Evolutionary conservation across 2,329 filamentous ascomycete genomes (phyloP), one percentile per base, ranked within the genome.

Genomic region (Colletotrichum gigasporum): DNA sequence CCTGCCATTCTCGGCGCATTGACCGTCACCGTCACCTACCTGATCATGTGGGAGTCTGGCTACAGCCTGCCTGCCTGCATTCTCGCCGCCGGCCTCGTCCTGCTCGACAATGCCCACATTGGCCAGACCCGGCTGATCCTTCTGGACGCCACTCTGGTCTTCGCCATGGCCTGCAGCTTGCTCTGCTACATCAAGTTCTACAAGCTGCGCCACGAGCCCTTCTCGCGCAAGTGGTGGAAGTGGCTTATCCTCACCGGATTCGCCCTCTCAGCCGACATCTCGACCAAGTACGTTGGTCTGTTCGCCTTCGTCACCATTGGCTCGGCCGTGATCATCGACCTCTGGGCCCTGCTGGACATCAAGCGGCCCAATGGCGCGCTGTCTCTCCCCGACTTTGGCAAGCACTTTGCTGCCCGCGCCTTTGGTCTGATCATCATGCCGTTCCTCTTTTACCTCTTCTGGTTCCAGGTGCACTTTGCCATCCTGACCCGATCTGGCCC

Each of bases 1-100:
- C 96, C 96, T 41, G 96, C 96, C 64, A 87, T 96, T 51, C 88
- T 98, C 71, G 96, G 96, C 69, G 91, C 96, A 60, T 83, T 99
- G 70, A 99, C 96, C 10, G 93, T 99, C 53, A 91, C 94, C n/a
- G 91, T 95, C 48, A 90, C 93, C 60, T 99, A 97, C 79, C 82
- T 97, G 76, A 99, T 97, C 79, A 99, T 99, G 96, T 99, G 96
- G 96, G 96, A 99, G 80, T 98, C 96, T 51, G 96, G 94, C 68
- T 99, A 99, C 81, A 97, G 93, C 69, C 84, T 99, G 41, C 96
- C 96, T 10, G 96, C 96, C 61, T 97, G 93, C 76, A 83, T 98
- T 58, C 84, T 97, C 61, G 93, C 96, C 6, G 88, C 96, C 37
- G 89, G 92, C 26, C 83, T 99, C 34, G 85, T 99, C 68, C 90